Percentiles rank a stretch among this genome's conserved stretches.
Evolutionary conservation across 352 stramenopile genomes (phyloP).

Genomic region (Stramenopiles sp.): DNA sequence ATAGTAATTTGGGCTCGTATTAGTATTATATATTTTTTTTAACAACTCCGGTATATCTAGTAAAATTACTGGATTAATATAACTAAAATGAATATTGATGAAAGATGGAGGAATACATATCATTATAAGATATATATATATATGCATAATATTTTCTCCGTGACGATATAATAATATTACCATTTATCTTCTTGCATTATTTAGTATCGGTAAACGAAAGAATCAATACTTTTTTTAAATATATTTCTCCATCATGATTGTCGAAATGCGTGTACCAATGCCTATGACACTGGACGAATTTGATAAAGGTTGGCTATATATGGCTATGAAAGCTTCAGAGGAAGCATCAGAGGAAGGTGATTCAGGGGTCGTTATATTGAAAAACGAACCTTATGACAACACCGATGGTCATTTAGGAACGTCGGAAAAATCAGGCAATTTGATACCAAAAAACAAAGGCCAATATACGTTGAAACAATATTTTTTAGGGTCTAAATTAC

Average conservation of each 20-base stretch:
- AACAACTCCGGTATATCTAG: too few species aligned
- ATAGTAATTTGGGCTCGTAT: too few species aligned
- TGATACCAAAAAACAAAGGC: constrained; percentile 42
- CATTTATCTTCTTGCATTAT: too few species aligned
- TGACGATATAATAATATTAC: too few species aligned
- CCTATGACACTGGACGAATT: constrained; percentile 61
- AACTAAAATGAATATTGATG: too few species aligned
- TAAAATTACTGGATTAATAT: too few species aligned
- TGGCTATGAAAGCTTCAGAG: constrained; percentile 57
- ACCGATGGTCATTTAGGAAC: constrained; percentile 35
- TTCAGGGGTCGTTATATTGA: constrained; percentile 48
- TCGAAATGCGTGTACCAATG: constrained; percentile 57
- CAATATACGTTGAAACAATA: constrained; percentile 68
- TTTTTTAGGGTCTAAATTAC: constrained; percentile 56
- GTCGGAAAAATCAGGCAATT: constrained; percentile 44
- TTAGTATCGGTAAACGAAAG: too few species aligned
- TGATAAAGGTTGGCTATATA: constrained; percentile 54
- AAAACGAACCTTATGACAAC: constrained; percentile 61
- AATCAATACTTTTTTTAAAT: too few species aligned
- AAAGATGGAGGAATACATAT: too few species aligned
- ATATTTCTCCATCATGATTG: constrained; percentile 56
- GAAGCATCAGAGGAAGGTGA: constrained; percentile 53
- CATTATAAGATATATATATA: too few species aligned
- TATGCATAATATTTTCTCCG: too few species aligned
- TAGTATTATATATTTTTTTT: too few species aligned